phyloP scores from a whole-genome alignment of 2,329 filamentous ascomycete species.

The Pseudopithomyces maydicus region DNA sequence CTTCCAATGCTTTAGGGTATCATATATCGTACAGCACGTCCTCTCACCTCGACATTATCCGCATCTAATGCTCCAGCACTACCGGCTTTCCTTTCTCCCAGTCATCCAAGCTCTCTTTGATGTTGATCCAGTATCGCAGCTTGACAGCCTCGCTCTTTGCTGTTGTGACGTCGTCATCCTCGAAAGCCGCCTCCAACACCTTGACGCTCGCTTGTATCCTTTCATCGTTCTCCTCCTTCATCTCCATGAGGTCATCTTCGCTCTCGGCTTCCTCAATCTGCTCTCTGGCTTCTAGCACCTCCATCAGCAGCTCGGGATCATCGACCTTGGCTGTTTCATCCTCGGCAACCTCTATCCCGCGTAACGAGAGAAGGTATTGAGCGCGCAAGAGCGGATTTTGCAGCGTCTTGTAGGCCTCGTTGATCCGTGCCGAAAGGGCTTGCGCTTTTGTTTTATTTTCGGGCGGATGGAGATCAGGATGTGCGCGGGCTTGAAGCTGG shows the following conservation, averaged over 20 bases:
- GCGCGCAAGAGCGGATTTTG: slow-evolving; percentile 77
- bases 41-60: not conserved
- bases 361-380: slow-evolving; percentile 79
- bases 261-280: slow-evolving; percentile 62
- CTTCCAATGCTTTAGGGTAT: not conserved
- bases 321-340: slow-evolving; percentile 77
- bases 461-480: slow-evolving; percentile 69
- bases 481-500: slow-evolving; percentile 75
- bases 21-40: not conserved
- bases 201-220: slow-evolving; percentile 69
- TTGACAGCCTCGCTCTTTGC: slow-evolving; percentile 76
- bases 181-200: slow-evolving; percentile 68
- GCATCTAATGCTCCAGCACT: slow-evolving; percentile 58
- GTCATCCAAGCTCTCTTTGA: slow-evolving; percentile 76
- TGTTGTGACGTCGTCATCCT: slow-evolving; percentile 64
- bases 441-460: slow-evolving; percentile 67
- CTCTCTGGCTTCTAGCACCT: slow-evolving; percentile 74
- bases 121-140: slow-evolving; percentile 89
- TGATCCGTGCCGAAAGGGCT: slow-evolving; percentile 80
- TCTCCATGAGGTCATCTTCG: slow-evolving; percentile 66
- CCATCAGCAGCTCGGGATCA: slow-evolving; percentile 73
- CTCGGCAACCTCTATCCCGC: slow-evolving; percentile 76
- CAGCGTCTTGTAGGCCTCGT: slow-evolving; percentile 89
- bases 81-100: slow-evolving; percentile 81
- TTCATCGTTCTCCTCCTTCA: slow-evolving; percentile 70